phyloP scores from a whole-genome alignment of 2,329 filamentous ascomycete species.

The Mycosphaerella sp. region DNA sequence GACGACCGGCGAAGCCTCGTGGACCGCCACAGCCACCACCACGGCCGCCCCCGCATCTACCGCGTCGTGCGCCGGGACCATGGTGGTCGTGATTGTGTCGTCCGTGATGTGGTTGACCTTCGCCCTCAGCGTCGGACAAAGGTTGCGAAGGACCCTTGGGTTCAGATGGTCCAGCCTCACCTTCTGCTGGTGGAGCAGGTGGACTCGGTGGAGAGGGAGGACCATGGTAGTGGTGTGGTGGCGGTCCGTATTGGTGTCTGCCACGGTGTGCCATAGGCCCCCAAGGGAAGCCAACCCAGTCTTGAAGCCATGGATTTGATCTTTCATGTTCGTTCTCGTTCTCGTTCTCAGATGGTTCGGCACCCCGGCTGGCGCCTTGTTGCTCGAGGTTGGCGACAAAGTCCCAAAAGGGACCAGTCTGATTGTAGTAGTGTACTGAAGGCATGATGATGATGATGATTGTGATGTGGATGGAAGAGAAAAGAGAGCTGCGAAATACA shows the following conservation, averaged over 20 bases:
- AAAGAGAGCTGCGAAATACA: background rate
- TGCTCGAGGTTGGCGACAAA: conserved; percentile 48
- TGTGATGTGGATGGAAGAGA: conserved; percentile 13
- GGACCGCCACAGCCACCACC: conserved; percentile 30
- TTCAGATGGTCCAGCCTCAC: conserved; percentile 23
- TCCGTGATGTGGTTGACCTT: conserved; percentile 12
- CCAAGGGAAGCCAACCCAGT: conserved; percentile 36
- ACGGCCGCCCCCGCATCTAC: conserved; percentile 24
- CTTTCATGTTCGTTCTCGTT: conserved; percentile 25
- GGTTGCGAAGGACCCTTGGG: conserved; percentile 23
- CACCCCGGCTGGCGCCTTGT: conserved; percentile 36
- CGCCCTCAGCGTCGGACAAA: conserved; percentile 16
- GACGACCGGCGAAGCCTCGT: conserved; percentile 24
- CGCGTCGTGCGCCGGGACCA: conserved; percentile 28
- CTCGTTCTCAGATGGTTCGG: conserved; percentile 29
- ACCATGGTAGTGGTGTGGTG: conserved; percentile 19
- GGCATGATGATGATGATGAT: conserved; percentile 42
- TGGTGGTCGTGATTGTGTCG: conserved; percentile 19
- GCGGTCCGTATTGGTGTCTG: conserved; percentile 17
- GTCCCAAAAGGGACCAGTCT: conserved; percentile 52
- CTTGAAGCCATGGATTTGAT: conserved; percentile 27
- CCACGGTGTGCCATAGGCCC: conserved; percentile 29
- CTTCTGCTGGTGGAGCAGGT: conserved; percentile 17
- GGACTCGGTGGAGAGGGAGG: conserved; percentile 15
- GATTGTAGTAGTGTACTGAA: conserved; percentile 49